phyloP scores from a whole-genome alignment of 768 basidiomycete species.

The Podaxis sp. region DNA sequence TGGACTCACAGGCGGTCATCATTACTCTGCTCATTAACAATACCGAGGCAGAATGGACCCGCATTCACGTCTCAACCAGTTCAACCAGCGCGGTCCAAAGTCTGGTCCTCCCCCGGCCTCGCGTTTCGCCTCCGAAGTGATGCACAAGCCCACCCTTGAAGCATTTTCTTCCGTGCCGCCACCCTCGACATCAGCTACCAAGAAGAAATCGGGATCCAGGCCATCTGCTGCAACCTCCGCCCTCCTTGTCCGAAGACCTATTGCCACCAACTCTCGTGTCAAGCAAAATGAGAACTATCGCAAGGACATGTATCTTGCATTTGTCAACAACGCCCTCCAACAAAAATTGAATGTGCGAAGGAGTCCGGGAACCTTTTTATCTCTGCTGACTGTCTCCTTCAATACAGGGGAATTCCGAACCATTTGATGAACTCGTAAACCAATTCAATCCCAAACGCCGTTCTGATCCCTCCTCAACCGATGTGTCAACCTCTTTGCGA shows the following conservation, averaged over 20 bases:
- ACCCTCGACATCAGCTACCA: constrained; percentile 44
- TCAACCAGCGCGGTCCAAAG: constrained; percentile 70
- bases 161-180: constrained; percentile 23
- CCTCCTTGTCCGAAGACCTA: constrained; percentile 46
- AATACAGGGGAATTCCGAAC: constrained; percentile 64
- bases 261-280: constrained; percentile 76
- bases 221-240: constrained; percentile 25
- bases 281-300: constrained; percentile 75
- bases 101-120: constrained; percentile 50
- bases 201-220: constrained; percentile 28
- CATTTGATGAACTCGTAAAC: constrained; percentile 86
- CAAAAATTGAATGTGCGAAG: constrained; percentile 65
- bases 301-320: constrained; percentile 82
- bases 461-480: constrained; percentile 21
- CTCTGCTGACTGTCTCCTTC: constrained; percentile 6
- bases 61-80: constrained; percentile 73
- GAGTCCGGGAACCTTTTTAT: background rate
- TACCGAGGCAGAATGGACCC: constrained; percentile 56
- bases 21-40: constrained; percentile 1
- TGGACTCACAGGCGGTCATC: background rate
- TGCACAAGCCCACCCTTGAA: constrained; percentile 18
- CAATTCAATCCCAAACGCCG: constrained; percentile 65
- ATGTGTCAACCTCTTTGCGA: constrained; percentile 45
- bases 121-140: constrained; percentile 43
- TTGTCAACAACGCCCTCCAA: constrained; percentile 77